phyloP scores from a whole-genome alignment of 805 yeast species.

The Ogataea methylovora region DNA sequence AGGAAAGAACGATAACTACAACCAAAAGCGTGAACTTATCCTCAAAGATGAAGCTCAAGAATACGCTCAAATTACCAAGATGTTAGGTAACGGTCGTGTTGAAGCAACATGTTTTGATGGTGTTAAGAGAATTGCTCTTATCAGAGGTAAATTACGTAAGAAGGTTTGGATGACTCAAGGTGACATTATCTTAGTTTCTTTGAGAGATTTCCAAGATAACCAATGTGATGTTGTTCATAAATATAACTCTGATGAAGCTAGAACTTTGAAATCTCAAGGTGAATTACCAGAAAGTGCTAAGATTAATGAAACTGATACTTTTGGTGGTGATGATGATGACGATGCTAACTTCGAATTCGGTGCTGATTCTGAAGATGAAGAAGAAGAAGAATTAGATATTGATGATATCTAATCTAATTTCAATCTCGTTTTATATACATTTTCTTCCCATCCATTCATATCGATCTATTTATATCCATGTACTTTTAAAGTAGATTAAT shows the following conservation, averaged over 20 bases:
- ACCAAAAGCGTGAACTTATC: conserved; percentile 90
- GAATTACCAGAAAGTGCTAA: conserved; percentile 96
- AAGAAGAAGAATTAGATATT: conserved; percentile 74
- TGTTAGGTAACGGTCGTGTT: conserved; percentile 97
- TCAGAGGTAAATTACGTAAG: conserved; percentile 98
- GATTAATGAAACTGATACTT: conserved; percentile 95
- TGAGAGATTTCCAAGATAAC: conserved; percentile 98
- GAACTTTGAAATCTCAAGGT: conserved; percentile 90
- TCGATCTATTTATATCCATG: not conserved
- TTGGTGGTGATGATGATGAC: conserved; percentile 93
- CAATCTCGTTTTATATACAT: not conserved
- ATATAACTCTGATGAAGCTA: conserved; percentile 95
- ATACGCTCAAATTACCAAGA: conserved; percentile 95
- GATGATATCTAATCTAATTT: conserved; percentile 71
- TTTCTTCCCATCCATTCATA: not conserved
- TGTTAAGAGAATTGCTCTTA: conserved; percentile 88
- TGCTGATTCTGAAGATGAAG: conserved; percentile 77
- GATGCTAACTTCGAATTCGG: conserved; percentile 98
- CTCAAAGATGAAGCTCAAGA: conserved; percentile 96
- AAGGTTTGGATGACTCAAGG: conserved; percentile 99
- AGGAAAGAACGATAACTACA: conserved; percentile 92
- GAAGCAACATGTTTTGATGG: conserved; percentile 96
- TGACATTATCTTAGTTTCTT: conserved; percentile 89
- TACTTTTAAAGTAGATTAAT: not conserved
- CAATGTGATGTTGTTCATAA: conserved; percentile 97